Evolutionary conservation across 2,329 filamentous ascomycete genomes (phyloP), one percentile per base, ranked within the genome.

Genomic region (Nemania sp.): DNA sequence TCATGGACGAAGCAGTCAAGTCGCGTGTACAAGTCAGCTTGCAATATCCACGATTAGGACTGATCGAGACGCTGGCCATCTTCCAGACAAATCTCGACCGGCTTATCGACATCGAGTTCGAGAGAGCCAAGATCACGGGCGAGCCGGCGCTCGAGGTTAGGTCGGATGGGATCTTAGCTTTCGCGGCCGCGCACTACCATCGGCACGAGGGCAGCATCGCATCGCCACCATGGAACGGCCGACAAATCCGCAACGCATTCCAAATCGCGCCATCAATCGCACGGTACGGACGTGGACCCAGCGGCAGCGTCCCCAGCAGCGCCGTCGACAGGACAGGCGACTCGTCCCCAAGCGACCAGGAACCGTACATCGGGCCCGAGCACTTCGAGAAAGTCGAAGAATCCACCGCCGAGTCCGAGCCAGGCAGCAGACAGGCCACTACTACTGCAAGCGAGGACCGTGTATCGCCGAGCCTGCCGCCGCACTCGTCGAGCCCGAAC

Each of bases 161-260:
- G 33, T 52, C 58, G 4, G 53, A 60, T 26, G 51, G 52, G 2
- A 63, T 66, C 37, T 14, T 55, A 9, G 47, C 52, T 5, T 65
- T 63, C 41, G 56, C 59, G 6, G 48, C 40, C 3, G 45, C 51
- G 2, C 61, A 63, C 51, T 65, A 40, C 46, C 56, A 59, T 23
- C 50, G 53, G 5, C 44, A 59, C 40, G 45, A 57, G 23, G 57
- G 57, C 23, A 60, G 46, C 40, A 15, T 37, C 3, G 6, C 24
- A 4, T 49, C 53, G 1, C 54, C 54, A 3, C 57, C 60, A 8
- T 66, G 61, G 62, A 66, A 65, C 41, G 64, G 64, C 3, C 58
- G 64, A 0, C 63, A 66, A 52, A 65, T 66, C 42, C 60, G 64
- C 22, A 65, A 66, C 40, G 61, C 63, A 12, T 66, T 59, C 48